Evolutionary conservation across 2,329 filamentous ascomycete genomes (phyloP), one percentile per base, ranked within the genome.

Genomic region (Cordyceps sp.): DNA sequence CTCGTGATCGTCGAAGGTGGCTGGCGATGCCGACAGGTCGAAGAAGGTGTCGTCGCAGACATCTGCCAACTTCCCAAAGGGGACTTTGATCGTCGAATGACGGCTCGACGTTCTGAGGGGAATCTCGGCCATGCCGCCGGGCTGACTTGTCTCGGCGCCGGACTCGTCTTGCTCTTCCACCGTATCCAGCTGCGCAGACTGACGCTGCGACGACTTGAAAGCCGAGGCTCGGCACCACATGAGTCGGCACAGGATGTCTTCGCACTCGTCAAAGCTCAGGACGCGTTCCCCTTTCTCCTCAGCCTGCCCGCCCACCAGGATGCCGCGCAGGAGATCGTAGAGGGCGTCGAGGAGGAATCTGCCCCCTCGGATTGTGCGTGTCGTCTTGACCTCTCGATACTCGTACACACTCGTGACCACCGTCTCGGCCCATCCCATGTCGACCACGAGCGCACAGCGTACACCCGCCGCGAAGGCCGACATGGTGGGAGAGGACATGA

Each of bases 391-490:
- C 50, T 93, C 85, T 33, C 82, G 76, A 50, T 85, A 93, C 55
- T 98, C 90, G 48, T 86, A 96, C 6, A 96, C 66, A 6, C 77
- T 80, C 1, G 84, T 93, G 16, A 92, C 71, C 1, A 78, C 69
- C 0, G 86, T 93, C 53, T 96, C 90, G 26, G 75, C 68, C 90
- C 90, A 98, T 27, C 88, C 90, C 37, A 98, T 66, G 47, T 98
- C 85, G 24, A 98, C 64, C 1, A 96, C 73, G 26, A 98, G 54
- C 1, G 78, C 84, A n/a, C 82, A 83, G 12, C 90, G 74, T 26
- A 93, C 60, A 1, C 90, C 90, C 6, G 86, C 85, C 7, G 78
- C 79, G 4, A 86, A 69, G 6, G 78, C 64, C 2, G 74, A 64
- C 54, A 90, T 77, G 15, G 84, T 68, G 1, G 88, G 73, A 1